Percentiles rank a stretch among this genome's conserved stretches.
Conservation (phyloP, 2,329 filamentous ascomycete genomes). For the Cladosporium austrohemisphaericum region DNA sequence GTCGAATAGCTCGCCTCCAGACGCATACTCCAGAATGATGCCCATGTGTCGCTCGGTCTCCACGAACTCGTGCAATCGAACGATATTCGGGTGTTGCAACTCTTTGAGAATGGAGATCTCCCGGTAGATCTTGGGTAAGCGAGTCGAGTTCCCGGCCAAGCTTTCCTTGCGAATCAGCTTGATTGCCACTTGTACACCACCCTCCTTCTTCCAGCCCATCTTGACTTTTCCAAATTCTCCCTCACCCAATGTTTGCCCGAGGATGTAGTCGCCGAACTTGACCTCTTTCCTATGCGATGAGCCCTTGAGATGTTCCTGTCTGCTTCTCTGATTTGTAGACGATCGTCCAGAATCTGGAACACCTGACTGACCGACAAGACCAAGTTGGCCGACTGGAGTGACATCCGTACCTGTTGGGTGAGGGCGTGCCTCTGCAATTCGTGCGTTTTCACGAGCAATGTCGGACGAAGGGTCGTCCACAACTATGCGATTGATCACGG, state of each 20-base stretch:
- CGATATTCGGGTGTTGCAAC: constrained; percentile 93
- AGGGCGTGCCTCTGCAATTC: constrained; percentile 58
- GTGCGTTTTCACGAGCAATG: constrained; percentile 65
- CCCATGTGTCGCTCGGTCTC: constrained; percentile 96
- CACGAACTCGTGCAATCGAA: constrained; percentile 95
- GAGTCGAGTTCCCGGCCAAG: constrained; percentile 80
- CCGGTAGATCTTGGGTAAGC: constrained; percentile 93
- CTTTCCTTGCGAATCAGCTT: constrained; percentile 94
- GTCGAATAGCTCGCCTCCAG: constrained; percentile 94
- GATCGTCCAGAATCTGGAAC: constrained; percentile 42
- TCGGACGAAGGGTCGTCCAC: constrained; percentile 73
- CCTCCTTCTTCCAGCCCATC: constrained; percentile 95
- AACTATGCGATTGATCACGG: constrained; percentile 72
- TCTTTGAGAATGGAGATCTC: constrained; percentile 88
- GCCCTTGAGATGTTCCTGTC: constrained; percentile 57
- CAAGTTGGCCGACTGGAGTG: constrained; percentile 46
- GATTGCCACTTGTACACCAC: constrained; percentile 88
- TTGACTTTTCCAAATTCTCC: constrained; percentile 99
- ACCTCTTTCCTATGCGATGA: constrained; percentile 63
- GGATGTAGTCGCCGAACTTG: constrained; percentile 91
- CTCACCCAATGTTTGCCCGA: constrained; percentile 93
- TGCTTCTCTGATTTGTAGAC: constrained; percentile 37
- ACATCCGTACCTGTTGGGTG: constrained; percentile 40
- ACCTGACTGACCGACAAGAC: constrained; percentile 48
- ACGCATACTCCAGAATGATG: constrained; percentile 97